A percentile compares a stretch with the other conserved stretches of the same genome.
Conservation (phyloP, 345 rosid species). For the Pseudoturritis turrita region DNA sequence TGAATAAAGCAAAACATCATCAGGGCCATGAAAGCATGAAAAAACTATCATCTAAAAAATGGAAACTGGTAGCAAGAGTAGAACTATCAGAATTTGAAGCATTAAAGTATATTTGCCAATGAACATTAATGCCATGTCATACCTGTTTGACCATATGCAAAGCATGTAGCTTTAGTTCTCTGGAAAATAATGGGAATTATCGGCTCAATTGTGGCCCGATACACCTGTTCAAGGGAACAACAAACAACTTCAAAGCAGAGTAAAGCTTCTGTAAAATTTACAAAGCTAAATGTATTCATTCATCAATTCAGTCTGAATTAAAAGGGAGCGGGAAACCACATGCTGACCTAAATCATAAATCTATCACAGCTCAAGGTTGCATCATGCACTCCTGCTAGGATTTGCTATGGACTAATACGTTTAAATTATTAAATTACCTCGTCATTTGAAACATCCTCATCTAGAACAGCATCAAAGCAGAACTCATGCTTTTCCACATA, state of each 20-base stretch:
- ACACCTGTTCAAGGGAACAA: constrained; percentile 50
- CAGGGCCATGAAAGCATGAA: constrained; percentile 4
- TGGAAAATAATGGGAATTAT: constrained; percentile 91
- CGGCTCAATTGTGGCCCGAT: constrained; percentile 87
- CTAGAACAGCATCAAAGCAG: constrained; percentile 96
- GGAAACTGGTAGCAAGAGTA: neutral
- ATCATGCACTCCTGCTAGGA: neutral
- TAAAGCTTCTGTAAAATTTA: neutral
- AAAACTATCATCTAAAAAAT: neutral
- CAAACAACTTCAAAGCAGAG: neutral
- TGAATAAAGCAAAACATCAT: constrained; percentile 33
- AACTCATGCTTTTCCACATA: constrained; percentile 97
- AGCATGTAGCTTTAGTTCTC: constrained; percentile 99
- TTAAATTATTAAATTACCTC: constrained; percentile 47
- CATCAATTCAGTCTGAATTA: neutral
- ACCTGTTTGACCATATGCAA: constrained; percentile 99
- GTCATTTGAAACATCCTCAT: constrained; percentile 73
- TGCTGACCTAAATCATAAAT: constrained; percentile 1
- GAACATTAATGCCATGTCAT: neutral
- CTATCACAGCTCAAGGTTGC: constrained; percentile 3
- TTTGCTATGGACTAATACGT: neutral
- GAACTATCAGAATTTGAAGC: neutral
- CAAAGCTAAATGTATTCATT: neutral
- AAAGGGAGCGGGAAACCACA: neutral
- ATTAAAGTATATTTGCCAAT: neutral